A percentile compares a stretch with the other conserved stretches of the same genome.
Conservation (phyloP, 1,139 yeast species). For the Arxiozyma telluris region DNA sequence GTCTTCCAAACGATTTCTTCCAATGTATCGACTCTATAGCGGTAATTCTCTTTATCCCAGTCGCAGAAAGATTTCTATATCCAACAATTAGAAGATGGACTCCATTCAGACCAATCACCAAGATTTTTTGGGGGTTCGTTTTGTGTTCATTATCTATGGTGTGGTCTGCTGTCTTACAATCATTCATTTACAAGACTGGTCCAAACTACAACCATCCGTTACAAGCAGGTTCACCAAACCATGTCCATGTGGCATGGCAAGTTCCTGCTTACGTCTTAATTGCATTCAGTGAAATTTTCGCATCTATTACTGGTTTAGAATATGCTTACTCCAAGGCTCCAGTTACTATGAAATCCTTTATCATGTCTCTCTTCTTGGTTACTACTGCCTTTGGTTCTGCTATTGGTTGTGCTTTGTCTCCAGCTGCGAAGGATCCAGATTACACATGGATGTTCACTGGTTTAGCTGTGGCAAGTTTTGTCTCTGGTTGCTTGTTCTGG, state of each 20-base stretch:
- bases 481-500: slow-evolving; percentile 60
- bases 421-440: slow-evolving; percentile 59
- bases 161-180: slow-evolving; percentile 76
- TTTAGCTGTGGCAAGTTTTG: slow-evolving; percentile 48
- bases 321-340: slow-evolving; percentile 66
- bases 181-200: slow-evolving; percentile 59
- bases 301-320: slow-evolving; percentile 59
- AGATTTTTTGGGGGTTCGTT: slow-evolving; percentile 69
- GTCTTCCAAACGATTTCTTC: slow-evolving; percentile 65
- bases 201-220: slow-evolving; percentile 67
- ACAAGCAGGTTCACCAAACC: slow-evolving; percentile 33
- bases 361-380: slow-evolving; percentile 56
- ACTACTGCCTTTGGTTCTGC: slow-evolving; percentile 63
- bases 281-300: slow-evolving; percentile 63
- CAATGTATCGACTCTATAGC: slow-evolving; percentile 62
- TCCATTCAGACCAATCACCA: slow-evolving; percentile 59
- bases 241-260: slow-evolving; percentile 35
- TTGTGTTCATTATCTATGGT: slow-evolving; percentile 63
- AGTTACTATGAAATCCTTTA: slow-evolving; percentile 56
- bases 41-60: slow-evolving; percentile 54
- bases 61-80: slow-evolving; percentile 48
- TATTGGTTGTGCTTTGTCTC: slow-evolving; percentile 60
- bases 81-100: slow-evolving; percentile 52
- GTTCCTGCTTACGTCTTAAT: slow-evolving; percentile 45
- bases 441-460: slow-evolving; percentile 60